phyloP scores from a whole-genome alignment of 2,329 filamentous ascomycete species.

The Hypocreales sp. region DNA sequence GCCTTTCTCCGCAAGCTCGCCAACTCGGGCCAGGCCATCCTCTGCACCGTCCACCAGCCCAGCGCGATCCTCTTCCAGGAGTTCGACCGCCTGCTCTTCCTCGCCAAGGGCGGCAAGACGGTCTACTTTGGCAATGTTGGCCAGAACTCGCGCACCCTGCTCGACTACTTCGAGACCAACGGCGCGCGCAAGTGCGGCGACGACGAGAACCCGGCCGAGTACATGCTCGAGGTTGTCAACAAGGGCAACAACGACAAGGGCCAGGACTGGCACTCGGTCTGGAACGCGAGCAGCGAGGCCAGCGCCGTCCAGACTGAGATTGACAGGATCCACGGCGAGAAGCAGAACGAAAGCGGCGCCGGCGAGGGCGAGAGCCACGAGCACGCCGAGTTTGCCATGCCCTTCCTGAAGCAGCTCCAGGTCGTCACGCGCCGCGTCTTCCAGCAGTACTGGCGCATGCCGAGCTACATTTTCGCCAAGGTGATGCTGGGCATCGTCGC shows the following conservation, averaged over 20 bases:
- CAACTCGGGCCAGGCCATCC: conserved; percentile 33
- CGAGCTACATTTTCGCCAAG: conserved; percentile 65
- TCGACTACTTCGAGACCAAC: conserved; percentile 48
- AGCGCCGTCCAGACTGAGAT: conserved; percentile 43
- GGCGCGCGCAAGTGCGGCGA: conserved; percentile 43
- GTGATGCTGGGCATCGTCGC: conserved; percentile 40
- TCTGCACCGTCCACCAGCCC: conserved; percentile 41
- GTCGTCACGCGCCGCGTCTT: conserved; percentile 56
- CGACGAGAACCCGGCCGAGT: conserved; percentile 61
- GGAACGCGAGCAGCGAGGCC: conserved; percentile 39
- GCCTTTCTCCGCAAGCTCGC: conserved; percentile 47
- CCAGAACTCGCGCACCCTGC: conserved; percentile 36
- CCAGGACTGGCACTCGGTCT: conserved; percentile 53
- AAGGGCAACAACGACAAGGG: conserved; percentile 20
- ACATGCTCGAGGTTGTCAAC: conserved; percentile 46
- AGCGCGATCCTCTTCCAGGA: conserved; percentile 35
- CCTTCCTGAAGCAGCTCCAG: conserved; percentile 48
- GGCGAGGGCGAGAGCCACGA: conserved; percentile 7
- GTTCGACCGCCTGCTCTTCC: conserved; percentile 47
- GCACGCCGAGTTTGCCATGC: conserved; percentile 61
- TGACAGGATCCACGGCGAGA: conserved; percentile 41
- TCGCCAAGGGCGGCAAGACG: conserved; percentile 48
- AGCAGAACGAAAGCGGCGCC: conserved; percentile 4
- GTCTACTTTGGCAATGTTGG: conserved; percentile 58
- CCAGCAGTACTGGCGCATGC: conserved; percentile 73